These are phyloP conservation scores for Leccinum insigne DNA, from an alignment of 1,284 basidiomycete genomes.

Conservation along the genomic window DNA sequence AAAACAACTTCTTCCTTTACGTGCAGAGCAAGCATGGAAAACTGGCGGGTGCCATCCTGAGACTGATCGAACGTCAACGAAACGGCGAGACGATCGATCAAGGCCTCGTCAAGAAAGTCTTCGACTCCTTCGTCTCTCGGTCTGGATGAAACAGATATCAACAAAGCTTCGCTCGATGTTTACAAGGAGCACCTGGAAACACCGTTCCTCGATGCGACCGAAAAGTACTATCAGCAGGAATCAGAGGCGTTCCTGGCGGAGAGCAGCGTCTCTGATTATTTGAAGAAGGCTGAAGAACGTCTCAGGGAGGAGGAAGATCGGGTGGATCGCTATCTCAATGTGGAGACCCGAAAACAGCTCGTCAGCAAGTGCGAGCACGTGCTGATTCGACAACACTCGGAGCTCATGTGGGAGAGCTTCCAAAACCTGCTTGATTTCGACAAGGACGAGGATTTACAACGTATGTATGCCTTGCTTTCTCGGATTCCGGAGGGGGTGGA, in stretches of 20 bases:
- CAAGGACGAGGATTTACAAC: constrained; percentile 90
- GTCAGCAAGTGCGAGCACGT: constrained; percentile 92
- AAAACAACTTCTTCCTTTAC: constrained; percentile 86
- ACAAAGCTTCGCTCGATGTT: constrained; percentile 94
- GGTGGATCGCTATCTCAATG: constrained; percentile 94
- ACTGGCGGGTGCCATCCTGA: constrained; percentile 86
- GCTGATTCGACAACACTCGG: constrained; percentile 87
- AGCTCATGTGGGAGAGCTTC: constrained; percentile 95
- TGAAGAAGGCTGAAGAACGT: constrained; percentile 94
- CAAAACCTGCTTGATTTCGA: constrained; percentile 91
- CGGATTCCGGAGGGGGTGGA: constrained; percentile 92
- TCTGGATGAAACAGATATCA: constrained; percentile 88
- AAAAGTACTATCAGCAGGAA: constrained; percentile 91
- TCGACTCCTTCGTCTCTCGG: constrained; percentile 93
- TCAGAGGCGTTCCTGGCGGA: constrained; percentile 89
- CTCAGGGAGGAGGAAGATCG: constrained; percentile 95
- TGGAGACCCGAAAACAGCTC: constrained; percentile 83
- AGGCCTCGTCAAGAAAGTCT: constrained; percentile 92
- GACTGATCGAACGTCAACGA: constrained; percentile 90
- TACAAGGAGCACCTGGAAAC: constrained; percentile 93
- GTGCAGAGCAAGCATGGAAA: constrained; percentile 82
- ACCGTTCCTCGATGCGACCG: constrained; percentile 88
- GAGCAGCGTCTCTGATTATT: constrained; percentile 94
- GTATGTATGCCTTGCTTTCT: constrained; percentile 93
- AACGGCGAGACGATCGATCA: constrained; percentile 96